These are phyloP conservation scores for Diplodia sapinea DNA, from an alignment of 2,329 filamentous ascomycete species.

Conservation along the genomic window DNA sequence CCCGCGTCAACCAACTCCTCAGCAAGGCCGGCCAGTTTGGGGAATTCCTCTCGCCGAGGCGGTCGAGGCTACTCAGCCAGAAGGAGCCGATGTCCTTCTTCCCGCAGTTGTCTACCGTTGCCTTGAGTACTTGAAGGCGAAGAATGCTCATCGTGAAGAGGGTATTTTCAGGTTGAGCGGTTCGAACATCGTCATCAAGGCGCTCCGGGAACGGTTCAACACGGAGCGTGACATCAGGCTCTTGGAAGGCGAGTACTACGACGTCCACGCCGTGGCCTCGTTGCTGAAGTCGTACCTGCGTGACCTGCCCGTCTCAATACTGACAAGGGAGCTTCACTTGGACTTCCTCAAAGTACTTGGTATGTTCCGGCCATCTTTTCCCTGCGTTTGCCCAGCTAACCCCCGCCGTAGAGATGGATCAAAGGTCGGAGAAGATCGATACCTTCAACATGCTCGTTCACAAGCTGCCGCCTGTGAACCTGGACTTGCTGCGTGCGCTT, in stretches of 20 bases:
- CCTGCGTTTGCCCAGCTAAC: conserved; percentile 37
- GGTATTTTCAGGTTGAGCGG: conserved; percentile 96
- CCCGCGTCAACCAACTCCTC: conserved; percentile 15
- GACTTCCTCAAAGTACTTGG: conserved; percentile 83
- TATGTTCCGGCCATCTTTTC: conserved; percentile 43
- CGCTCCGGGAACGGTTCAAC: conserved; percentile 91
- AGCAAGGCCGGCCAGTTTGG: conserved; percentile 61
- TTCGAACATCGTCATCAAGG: conserved; percentile 94
- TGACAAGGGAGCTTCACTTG: conserved; percentile 87
- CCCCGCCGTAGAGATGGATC: conserved; percentile 66
- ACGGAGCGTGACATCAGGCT: conserved; percentile 89
- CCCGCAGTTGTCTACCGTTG: conserved; percentile 95
- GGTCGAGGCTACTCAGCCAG: conserved; percentile 77
- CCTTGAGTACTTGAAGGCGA: conserved; percentile 86
- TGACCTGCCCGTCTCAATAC: conserved; percentile 86
- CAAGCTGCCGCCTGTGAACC: conserved; percentile 78
- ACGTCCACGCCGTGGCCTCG: conserved; percentile 94
- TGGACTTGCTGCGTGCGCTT: conserved; percentile 80
- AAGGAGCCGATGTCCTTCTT: conserved; percentile 74
- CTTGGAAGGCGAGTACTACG: conserved; percentile 84
- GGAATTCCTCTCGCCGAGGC: conserved; percentile 85
- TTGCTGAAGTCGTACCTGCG: conserved; percentile 92
- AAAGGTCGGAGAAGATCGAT: conserved; percentile 75
- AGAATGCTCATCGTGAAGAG: conserved; percentile 83
- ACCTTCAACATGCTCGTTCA: conserved; percentile 80